Conservation (phyloP, 257 asterid species). For the Buddleja alternifolia region DNA sequence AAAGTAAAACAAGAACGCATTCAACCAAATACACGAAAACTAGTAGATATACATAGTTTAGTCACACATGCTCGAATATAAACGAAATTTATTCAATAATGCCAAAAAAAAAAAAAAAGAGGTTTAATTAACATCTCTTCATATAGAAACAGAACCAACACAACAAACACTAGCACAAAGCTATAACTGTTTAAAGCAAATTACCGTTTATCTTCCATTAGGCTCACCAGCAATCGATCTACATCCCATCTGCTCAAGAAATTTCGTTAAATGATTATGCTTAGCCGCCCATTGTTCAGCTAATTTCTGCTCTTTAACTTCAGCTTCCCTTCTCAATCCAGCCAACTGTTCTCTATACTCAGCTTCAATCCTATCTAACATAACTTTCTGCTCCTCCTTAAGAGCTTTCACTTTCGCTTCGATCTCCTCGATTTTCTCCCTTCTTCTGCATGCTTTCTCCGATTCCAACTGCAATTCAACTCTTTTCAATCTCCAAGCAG, state of each 20-base stretch:
- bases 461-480: slow-evolving; percentile 85
- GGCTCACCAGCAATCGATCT: slow-evolving; percentile 37
- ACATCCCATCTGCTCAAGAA: slow-evolving; percentile 54
- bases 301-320: slow-evolving; percentile 82
- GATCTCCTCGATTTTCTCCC: slow-evolving; percentile 79
- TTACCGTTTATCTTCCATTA: slow-evolving; percentile 21
- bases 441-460: slow-evolving; percentile 71
- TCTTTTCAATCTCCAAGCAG: slow-evolving; percentile 83
- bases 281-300: slow-evolving; percentile 92
- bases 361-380: slow-evolving; percentile 69
- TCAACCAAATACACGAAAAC: too few relatives aligned
- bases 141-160: not conserved
- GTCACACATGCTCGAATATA: not conserved
- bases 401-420: slow-evolving; percentile 80
- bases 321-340: slow-evolving; percentile 85
- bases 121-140: not conserved
- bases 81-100: not conserved
- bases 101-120: not conserved
- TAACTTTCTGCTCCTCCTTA: slow-evolving; percentile 69
- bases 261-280: slow-evolving; percentile 48
- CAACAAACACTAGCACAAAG: not conserved
- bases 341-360: slow-evolving; percentile 81
- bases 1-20: too few relatives aligned
- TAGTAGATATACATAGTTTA: not conserved
- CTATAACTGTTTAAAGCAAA: not conserved